Evolutionary conservation across 805 yeast species (phyloP).

Genomic region (Grigorovia humatica): DNA sequence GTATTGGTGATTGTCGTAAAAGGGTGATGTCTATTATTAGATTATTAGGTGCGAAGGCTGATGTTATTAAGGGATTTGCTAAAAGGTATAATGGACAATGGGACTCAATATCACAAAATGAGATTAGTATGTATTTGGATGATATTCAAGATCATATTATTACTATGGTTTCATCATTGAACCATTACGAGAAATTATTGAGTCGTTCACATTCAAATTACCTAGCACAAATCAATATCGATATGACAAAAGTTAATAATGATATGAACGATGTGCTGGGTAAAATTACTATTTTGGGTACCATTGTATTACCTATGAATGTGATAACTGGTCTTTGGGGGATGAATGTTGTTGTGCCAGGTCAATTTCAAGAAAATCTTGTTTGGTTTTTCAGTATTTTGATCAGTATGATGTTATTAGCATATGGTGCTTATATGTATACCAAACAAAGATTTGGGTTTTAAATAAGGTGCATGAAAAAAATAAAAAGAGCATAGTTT

Average conservation of each 20-base stretch:
- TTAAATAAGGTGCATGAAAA: not conserved
- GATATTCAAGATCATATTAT: slow-evolving; percentile 97
- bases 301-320: slow-evolving; percentile 89
- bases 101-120: slow-evolving; percentile 70
- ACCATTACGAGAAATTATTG: slow-evolving; percentile 86
- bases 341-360: slow-evolving; percentile 95
- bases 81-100: slow-evolving; percentile 81
- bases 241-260: slow-evolving; percentile 93
- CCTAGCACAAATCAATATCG: slow-evolving; percentile 92
- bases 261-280: slow-evolving; percentile 96
- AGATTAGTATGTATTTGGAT: slow-evolving; percentile 88
- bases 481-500: too few species aligned
- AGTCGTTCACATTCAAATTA: slow-evolving; percentile 95
- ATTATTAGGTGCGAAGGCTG: slow-evolving; percentile 84
- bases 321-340: slow-evolving; percentile 98
- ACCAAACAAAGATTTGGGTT: slow-evolving; percentile 38
- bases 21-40: slow-evolving; percentile 85
- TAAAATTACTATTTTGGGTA: slow-evolving; percentile 85
- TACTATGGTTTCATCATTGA: slow-evolving; percentile 91
- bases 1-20: slow-evolving; percentile 92
- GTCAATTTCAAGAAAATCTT: slow-evolving; percentile 58
- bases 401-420: slow-evolving; percentile 37
- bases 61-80: slow-evolving; percentile 92
- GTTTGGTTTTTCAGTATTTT: slow-evolving; percentile 55
- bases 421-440: slow-evolving; percentile 37